Base-by-base conservation (phyloP, 345 rosid species). In the Bretschneidera sinensis region DNA sequence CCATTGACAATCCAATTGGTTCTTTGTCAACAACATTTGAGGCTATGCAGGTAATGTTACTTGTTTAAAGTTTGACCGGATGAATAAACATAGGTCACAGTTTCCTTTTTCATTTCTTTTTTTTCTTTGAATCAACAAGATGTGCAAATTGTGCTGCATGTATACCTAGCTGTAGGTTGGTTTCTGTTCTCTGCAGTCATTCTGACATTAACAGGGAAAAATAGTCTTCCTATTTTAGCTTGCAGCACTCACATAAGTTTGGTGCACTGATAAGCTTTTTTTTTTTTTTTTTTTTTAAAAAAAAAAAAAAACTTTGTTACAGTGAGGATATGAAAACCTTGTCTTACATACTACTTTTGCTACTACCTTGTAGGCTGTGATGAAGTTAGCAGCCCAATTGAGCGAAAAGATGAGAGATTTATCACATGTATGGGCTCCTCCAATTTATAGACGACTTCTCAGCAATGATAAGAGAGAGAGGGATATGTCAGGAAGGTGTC, bases 1-100 rank as follows among this genome's bases (percentile, higher is more conserved):
- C 85, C 35, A 72, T 85, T 25, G 83, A 81, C 63, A 79, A 84
- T 62, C 90, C 85, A 35, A 64, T 62, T 54, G 90, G 85, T 17
- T 84, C 90, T 35, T 56, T 81, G 59, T 84, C 87, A 39, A 78
- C 73, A 9, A 80, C 87, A 28, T 80, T 76, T 48, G 91, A 85
- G 78, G 85, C 84, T 51, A 60, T 80, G 51, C 81, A 80, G 85
- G 87, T 82, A 60, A 9, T 16, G 15, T 53, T 18, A 9, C 55
- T 20, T 24, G 31, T 52, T 10, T 21, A 18, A 16, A 18, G 22
- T 51, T 19, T 21, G 15, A 24, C 17, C 24, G 20, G 16, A 14
- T 52, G 6, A 21, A 48, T 18, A 48, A 19, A 7, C 2, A 8
- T 21, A n/a, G n/a, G n/a, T n/a, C n/a, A n/a, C n/a, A n/a, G n/a